Base-by-base conservation (phyloP, 495 filamentous ascomycete genomes). In the Neurospora sp. region DNA sequence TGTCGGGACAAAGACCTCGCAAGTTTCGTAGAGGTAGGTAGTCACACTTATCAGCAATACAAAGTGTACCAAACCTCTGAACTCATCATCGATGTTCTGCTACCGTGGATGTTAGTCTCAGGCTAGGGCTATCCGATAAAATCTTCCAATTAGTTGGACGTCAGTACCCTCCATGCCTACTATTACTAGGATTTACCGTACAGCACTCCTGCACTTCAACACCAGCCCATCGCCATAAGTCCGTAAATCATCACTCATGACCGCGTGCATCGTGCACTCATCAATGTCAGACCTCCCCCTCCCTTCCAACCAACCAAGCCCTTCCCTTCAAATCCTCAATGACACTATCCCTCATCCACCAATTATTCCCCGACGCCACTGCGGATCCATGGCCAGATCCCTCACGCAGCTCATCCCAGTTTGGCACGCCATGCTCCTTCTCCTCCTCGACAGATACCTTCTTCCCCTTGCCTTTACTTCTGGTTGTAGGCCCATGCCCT, bases 251-350 rank as follows among this genome's bases (percentile, higher is more conserved):
- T 53, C 20, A 27, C 0, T 53, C 46, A 53, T 53, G 46, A 53
- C 11, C 46, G 2, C 14, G 5, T 27, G 5, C 46, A 53, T 53
- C n/a, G 27, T 31, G 27, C 27, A 53, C 46, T 22, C 10, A 22
- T 53, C 46, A 53, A 27, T 2, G 7, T 53, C 20, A 53, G 11
- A 2, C 22, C 48, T 59, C 11, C 1, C 53, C 73, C 18, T 72
- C 72, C 22, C 76, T 40, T 0, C 81, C 84, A 22, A 84, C 82
- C 69, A 88, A 84, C 87, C 87, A 89, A 3, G 87, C 83, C 68
- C 75, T 83, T 0, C 88, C 87, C 77, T 85, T 89, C 74, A 90
- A 70, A 61, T 82, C 79, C 73, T 90, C 88, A 46, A 89, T 84
- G 7, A 84, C 83, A 69, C 85, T 85, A 69, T 83, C 83, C 68